Conservation (phyloP, 768 basidiomycete species). For the Omphalotus guepiniiformis region DNA sequence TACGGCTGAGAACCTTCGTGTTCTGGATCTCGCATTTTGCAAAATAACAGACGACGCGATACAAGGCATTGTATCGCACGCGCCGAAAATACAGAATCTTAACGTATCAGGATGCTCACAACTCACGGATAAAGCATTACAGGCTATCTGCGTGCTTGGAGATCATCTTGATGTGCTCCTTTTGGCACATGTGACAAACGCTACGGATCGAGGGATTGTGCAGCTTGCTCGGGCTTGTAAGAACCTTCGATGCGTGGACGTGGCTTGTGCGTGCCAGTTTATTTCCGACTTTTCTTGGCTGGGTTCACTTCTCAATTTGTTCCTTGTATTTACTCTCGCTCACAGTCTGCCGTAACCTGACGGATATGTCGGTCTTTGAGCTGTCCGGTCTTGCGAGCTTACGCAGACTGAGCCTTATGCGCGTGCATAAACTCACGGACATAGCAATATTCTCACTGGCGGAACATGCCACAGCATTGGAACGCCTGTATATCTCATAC, state of each 20-base stretch:
- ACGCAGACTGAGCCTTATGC: constrained; percentile 74
- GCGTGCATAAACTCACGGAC: constrained; percentile 81
- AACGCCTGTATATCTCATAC: constrained; percentile 82
- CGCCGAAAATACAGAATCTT: constrained; percentile 71
- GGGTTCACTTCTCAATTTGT: neutral
- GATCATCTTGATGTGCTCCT: constrained; percentile 75
- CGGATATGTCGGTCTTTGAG: constrained; percentile 83
- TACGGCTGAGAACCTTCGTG: constrained; percentile 67
- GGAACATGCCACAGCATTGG: constrained; percentile 63
- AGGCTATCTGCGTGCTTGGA: constrained; percentile 66
- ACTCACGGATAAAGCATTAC: constrained; percentile 69
- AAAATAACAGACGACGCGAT: constrained; percentile 74
- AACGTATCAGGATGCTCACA: constrained; percentile 72
- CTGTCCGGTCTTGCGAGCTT: constrained; percentile 65
- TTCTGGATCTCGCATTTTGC: constrained; percentile 76
- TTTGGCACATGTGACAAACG: constrained; percentile 71
- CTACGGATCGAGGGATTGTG: constrained; percentile 76
- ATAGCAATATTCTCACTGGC: constrained; percentile 75
- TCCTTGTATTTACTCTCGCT: constrained; percentile 13
- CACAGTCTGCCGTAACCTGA: constrained; percentile 75
- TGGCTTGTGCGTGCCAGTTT: constrained; percentile 66
- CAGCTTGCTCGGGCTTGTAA: constrained; percentile 66
- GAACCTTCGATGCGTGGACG: constrained; percentile 75
- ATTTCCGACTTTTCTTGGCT: neutral
- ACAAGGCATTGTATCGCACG: constrained; percentile 69